Percentiles rank a stretch among this genome's conserved stretches.
Evolutionary conservation across 2,329 filamentous ascomycete species (phyloP).

Genomic region (Microdochium trichocladiopsis): DNA sequence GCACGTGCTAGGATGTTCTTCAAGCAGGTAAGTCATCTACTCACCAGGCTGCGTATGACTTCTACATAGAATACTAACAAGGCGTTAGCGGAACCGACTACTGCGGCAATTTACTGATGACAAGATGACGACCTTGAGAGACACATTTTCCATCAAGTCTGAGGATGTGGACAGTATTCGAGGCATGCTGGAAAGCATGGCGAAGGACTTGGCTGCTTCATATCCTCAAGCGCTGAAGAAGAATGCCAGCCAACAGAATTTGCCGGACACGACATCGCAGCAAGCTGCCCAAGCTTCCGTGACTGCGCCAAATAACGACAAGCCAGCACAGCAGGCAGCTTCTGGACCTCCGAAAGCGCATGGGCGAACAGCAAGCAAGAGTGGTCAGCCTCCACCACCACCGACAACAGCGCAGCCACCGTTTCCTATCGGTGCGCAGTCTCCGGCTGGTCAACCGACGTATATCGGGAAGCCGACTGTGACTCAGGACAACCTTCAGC

Average conservation of each 20-base stretch:
- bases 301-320: conserved; percentile 42
- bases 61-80: conserved; percentile 14
- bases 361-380: conserved; percentile 36
- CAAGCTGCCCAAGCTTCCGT: conserved; percentile 27
- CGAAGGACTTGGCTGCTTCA: conserved; percentile 31
- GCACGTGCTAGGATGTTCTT: conserved; percentile 43
- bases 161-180: conserved; percentile 43
- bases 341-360: conserved; percentile 30
- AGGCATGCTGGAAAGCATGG: conserved; percentile 43
- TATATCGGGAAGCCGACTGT: conserved; percentile 46
- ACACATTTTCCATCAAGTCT: conserved; percentile 42
- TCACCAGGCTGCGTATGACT: not conserved
- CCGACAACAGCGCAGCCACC: conserved; percentile 51
- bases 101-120: conserved; percentile 46
- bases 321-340: conserved; percentile 31
- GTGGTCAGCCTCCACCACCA: conserved; percentile 43
- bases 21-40: conserved; percentile 35
- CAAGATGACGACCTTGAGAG: conserved; percentile 34
- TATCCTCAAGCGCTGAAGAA: conserved; percentile 16
- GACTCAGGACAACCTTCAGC: conserved; percentile 44
- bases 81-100: conserved; percentile 43
- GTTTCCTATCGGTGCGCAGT: conserved; percentile 46
- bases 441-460: conserved; percentile 52
- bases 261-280: conserved; percentile 10
- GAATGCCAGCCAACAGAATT: conserved; percentile 18